These are phyloP conservation scores for Aristolochia californica DNA, from an alignment of 164 flowering plant species.

Conservation along the genomic window DNA sequence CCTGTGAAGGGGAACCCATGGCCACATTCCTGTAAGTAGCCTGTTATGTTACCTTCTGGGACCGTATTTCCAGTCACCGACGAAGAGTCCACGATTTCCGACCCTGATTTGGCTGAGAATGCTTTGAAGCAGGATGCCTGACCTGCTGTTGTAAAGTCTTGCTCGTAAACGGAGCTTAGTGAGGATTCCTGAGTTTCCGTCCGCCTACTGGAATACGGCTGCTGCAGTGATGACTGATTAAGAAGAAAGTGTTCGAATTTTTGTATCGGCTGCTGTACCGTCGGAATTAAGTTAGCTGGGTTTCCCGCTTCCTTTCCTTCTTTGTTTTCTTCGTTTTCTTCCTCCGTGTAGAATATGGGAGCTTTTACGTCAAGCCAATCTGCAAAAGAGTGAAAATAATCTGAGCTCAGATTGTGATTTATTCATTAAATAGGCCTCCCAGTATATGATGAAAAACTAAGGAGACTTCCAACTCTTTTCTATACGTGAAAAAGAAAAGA, in stretches of 20 bases:
- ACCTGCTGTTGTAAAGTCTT: too few relatives aligned
- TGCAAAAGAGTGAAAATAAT: not conserved
- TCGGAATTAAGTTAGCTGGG: not conserved
- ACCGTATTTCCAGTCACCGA: not conserved
- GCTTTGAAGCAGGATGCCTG: not conserved
- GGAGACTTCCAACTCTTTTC: too few relatives aligned
- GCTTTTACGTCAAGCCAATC: not conserved
- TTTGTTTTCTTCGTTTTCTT: too few relatives aligned
- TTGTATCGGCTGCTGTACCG: not conserved
- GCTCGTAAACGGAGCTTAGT: too few relatives aligned
- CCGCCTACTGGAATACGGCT: too few relatives aligned
- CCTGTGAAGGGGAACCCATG: too few relatives aligned
- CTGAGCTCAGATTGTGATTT: not conserved
- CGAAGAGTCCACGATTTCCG: not conserved
- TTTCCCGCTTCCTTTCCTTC: too few relatives aligned
- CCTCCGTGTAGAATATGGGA: not conserved
- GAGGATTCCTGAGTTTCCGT: too few relatives aligned
- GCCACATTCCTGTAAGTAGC: too few relatives aligned
- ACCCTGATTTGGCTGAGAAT: not conserved
- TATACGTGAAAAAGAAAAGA: not conserved
- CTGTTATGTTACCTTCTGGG: not conserved
- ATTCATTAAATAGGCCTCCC: too few relatives aligned
- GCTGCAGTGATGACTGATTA: not conserved
- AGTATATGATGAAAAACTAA: too few relatives aligned
- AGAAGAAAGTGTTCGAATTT: not conserved